phyloP scores from a whole-genome alignment of 2,329 filamentous ascomycete genomes.

The Phialophora verrucosa region DNA sequence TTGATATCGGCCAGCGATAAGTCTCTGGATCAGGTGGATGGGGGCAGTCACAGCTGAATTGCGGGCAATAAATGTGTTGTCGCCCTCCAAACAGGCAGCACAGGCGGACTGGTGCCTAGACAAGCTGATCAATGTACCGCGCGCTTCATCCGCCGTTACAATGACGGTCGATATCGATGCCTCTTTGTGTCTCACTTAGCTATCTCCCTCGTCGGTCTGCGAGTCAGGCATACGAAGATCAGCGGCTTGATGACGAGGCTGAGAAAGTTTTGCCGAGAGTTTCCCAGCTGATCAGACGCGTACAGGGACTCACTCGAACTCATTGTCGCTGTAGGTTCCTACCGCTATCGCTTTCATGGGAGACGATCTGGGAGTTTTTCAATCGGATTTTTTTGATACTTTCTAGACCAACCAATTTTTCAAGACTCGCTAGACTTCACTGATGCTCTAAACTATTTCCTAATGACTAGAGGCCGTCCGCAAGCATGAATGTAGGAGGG shows the following conservation, averaged over 20 bases:
- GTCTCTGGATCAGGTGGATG: neutral
- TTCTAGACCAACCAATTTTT: slow-evolving; percentile 20
- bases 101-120: neutral
- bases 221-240: neutral
- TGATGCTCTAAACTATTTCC: slow-evolving; percentile 21
- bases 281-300: neutral
- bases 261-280: neutral
- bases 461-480: neutral
- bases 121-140: neutral
- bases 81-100: neutral
- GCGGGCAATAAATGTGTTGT: neutral
- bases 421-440: slow-evolving; percentile 19
- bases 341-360: neutral
- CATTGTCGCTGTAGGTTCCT: neutral
- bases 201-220: neutral
- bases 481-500: neutral
- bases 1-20: neutral
- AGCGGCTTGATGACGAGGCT: neutral
- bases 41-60: neutral
- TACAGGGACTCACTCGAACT: neutral
- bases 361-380: neutral
- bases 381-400: slow-evolving; percentile 14
- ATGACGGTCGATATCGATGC: no score
- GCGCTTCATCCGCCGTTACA: neutral
- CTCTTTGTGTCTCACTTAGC: no score